Evolutionary conservation across 768 basidiomycete species (phyloP).

Genomic region (Pleurotus eryngii): DNA sequence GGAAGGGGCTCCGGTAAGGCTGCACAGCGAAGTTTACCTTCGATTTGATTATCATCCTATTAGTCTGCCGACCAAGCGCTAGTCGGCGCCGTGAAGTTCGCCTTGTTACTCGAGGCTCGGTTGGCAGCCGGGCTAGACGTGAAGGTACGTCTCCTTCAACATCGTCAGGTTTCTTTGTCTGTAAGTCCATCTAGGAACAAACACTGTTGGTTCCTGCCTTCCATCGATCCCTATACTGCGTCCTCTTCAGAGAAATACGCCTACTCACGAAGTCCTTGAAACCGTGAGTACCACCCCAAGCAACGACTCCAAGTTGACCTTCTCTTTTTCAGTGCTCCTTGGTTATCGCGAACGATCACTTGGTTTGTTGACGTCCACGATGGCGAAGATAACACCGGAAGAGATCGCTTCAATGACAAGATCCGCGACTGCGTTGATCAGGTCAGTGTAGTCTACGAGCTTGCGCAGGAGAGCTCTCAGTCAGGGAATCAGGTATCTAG

Average conservation of each 20-base stretch:
- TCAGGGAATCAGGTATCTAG: slow-evolving; percentile 12
- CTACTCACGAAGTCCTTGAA: slow-evolving; percentile 62
- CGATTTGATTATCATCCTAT: not conserved
- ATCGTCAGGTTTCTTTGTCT: not conserved
- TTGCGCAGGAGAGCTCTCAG: slow-evolving; percentile 45
- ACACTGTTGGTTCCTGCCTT: slow-evolving; percentile 49
- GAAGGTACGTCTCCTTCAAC: slow-evolving; percentile 36
- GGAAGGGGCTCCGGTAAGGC: slow-evolving; percentile 35
- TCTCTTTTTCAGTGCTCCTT: slow-evolving; percentile 33
- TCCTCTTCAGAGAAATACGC: slow-evolving; percentile 63
- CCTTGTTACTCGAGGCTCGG: slow-evolving; percentile 52
- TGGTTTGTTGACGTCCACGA: slow-evolving; percentile 41
- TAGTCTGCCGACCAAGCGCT: slow-evolving; percentile 21
- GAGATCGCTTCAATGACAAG: slow-evolving; percentile 41
- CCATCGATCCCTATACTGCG: slow-evolving; percentile 56
- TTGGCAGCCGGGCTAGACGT: slow-evolving; percentile 54
- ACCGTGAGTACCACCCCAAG: slow-evolving; percentile 37
- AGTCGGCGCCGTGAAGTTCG: slow-evolving; percentile 41
- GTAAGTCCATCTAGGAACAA: slow-evolving; percentile 40
- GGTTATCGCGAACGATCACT: slow-evolving; percentile 39
- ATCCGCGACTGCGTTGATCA: slow-evolving; percentile 36
- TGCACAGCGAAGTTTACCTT: not conserved
- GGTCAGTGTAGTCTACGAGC: slow-evolving; percentile 46
- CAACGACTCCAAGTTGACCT: not conserved
- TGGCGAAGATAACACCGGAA: slow-evolving; percentile 27